These are phyloP conservation scores for Pisolithus microcarpus DNA, from an alignment of 768 basidiomycete genomes.

Conservation along the genomic window DNA sequence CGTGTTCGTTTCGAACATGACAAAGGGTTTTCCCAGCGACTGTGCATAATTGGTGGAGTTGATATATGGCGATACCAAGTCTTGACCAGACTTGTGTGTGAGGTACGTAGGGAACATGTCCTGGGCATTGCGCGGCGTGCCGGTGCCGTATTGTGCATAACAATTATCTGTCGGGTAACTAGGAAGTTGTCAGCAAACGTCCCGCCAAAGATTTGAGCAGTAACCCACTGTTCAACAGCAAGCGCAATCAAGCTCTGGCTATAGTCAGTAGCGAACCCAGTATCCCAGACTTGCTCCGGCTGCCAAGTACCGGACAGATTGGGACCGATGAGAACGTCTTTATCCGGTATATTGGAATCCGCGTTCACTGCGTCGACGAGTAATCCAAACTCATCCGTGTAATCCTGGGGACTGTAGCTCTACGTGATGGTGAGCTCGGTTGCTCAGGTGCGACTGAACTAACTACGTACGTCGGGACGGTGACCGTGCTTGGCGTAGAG, in stretches of 20 bases:
- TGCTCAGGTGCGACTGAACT: too few relatives aligned
- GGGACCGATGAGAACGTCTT: slow-evolving; percentile 53
- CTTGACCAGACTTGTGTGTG: slow-evolving; percentile 45
- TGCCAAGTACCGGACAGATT: slow-evolving; percentile 52
- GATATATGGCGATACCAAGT: slow-evolving; percentile 46
- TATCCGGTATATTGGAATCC: slow-evolving; percentile 32
- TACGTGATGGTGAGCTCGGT: slow-evolving; percentile 9
- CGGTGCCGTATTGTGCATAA: slow-evolving; percentile 40
- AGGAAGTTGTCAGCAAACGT: slow-evolving; percentile 8
- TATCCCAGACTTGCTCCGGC: slow-evolving; percentile 46
- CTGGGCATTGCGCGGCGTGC: slow-evolving; percentile 36
- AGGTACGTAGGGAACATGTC: slow-evolving; percentile 40
- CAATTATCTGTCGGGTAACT: slow-evolving; percentile 64
- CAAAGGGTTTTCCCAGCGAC: slow-evolving; percentile 34
- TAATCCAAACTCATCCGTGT: slow-evolving; percentile 43
- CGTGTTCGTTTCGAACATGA: slow-evolving; percentile 57
- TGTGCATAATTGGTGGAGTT: slow-evolving; percentile 38
- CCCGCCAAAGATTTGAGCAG: background rate
- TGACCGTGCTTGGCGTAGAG: slow-evolving; percentile 47
- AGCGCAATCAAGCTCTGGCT: slow-evolving; percentile 36
- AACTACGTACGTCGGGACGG: slow-evolving; percentile 15
- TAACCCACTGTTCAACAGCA: slow-evolving; percentile 47
- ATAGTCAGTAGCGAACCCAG: slow-evolving; percentile 42
- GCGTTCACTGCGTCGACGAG: slow-evolving; percentile 39
- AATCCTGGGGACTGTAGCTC: slow-evolving; percentile 32